Conservation (phyloP, 805 yeast species). For the Alloascoidea hylecoeti region DNA sequence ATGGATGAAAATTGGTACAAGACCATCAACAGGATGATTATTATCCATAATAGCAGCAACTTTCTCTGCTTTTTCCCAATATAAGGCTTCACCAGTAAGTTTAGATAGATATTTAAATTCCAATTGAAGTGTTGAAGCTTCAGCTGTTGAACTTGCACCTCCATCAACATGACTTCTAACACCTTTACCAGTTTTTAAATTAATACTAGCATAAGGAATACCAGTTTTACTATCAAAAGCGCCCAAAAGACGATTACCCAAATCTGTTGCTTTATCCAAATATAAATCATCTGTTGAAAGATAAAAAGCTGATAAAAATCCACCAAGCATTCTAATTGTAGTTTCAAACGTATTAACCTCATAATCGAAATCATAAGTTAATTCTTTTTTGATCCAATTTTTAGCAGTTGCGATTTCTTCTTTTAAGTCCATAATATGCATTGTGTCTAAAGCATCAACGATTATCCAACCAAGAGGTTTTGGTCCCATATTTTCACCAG, state of each 20-base stretch:
- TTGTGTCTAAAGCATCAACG: constrained; percentile 37
- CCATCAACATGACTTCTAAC: constrained; percentile 13
- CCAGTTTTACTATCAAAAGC: constrained; percentile 47
- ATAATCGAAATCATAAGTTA: constrained; percentile 46
- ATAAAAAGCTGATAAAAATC: constrained; percentile 37
- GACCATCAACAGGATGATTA: constrained; percentile 30
- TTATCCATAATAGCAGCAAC: constrained; percentile 46
- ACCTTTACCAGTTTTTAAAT: constrained; percentile 26
- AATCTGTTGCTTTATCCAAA: constrained; percentile 24
- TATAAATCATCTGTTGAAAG: constrained; percentile 22
- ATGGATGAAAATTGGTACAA: not conserved
- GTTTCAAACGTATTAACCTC: constrained; percentile 36
- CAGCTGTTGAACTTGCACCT: constrained; percentile 8
- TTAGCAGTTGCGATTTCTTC: constrained; percentile 25
- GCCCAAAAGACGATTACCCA: constrained; percentile 34
- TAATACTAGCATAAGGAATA: constrained; percentile 27
- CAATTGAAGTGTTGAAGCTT: constrained; percentile 18
- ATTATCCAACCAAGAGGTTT: constrained; percentile 29
- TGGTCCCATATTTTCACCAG: constrained; percentile 13
- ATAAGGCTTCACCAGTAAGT: constrained; percentile 34
- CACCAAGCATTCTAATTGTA: constrained; percentile 36
- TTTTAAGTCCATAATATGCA: constrained; percentile 28
- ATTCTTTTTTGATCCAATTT: constrained; percentile 20
- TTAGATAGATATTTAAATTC: constrained; percentile 41
- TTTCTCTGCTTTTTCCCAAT: constrained; percentile 69